Evolutionary conservation across 2,329 filamentous ascomycete genomes (phyloP), one percentile per base, ranked within the genome.

Genomic region (Didymella segeticola): DNA sequence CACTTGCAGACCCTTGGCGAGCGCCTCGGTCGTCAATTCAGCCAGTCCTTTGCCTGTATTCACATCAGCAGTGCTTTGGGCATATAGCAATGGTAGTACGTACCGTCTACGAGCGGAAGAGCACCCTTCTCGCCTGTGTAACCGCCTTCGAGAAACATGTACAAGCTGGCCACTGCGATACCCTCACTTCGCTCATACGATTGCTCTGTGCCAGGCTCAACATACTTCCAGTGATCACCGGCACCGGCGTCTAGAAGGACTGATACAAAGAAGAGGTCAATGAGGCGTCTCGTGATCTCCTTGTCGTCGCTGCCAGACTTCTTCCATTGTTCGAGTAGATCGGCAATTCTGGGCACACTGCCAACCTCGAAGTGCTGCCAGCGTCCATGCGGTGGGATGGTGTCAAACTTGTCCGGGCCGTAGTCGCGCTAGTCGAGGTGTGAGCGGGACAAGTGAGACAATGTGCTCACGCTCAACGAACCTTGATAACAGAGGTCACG

Each of bases 401-500:
- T 64, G 27, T 64, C 41, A 48, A 63, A 70, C 43, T 61, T 89
- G 58, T 89, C 83, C 10, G 84, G 83, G 12, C 82, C 84, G 69
- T 85, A 89, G 70, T 89, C 87, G 75, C 87, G 82, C 87, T 89
- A 47, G 38, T 12, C 19, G n/a, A 45, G 23, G 15, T 19, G 27
- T 37, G 8, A 50, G 47, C 31, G 23, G 17, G 17, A 27, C 31
- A 38, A 17, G 27, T 53, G 15, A 42, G 23, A 43, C 33, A 43
- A 43, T 17, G 27, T 5, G 23, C n/a, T 2, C n/a, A 17, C 31
- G 39, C 43, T 25, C 20, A 36, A 56, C 59, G 20, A 31, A 93
- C 91, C 88, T 95, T 96, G 79, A 96, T 96, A 59, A 96, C 91
- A 38, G 88, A 86, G 19, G 91, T 87, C 19, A 96, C 89, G 72